phyloP scores from a whole-genome alignment of 2,329 filamentous ascomycete species.

The Xylaria arbuscula region DNA sequence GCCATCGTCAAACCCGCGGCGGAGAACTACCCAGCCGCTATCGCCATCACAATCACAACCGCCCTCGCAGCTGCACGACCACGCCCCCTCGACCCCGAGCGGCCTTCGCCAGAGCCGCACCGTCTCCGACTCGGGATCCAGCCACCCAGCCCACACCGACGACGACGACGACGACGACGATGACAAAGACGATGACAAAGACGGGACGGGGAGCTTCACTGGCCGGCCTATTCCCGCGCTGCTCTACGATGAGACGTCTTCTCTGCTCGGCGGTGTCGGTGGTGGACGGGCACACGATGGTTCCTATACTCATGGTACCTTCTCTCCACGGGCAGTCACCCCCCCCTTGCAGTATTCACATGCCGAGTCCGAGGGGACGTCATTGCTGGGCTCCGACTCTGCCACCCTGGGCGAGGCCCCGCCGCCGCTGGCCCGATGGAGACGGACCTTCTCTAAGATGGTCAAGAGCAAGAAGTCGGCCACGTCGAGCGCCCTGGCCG shows the following conservation, averaged over 20 bases:
- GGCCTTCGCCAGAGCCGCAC: constrained; percentile 49
- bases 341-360: constrained; percentile 53
- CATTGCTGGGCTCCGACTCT: constrained; percentile 49
- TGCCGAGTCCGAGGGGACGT: constrained; percentile 47
- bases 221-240: neutral
- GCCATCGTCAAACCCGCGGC: constrained; percentile 41
- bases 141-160: constrained; percentile 22
- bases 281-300: constrained; percentile 58
- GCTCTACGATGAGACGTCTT: constrained; percentile 60
- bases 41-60: neutral
- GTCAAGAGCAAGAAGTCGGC: constrained; percentile 75
- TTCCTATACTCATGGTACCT: constrained; percentile 77
- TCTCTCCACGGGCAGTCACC: constrained; percentile 73
- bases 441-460: constrained; percentile 60
- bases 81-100: constrained; percentile 48
- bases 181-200: neutral
- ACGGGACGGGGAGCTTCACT: neutral
- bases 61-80: constrained; percentile 40
- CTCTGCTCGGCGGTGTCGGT: constrained; percentile 56
- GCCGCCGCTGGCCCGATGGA: constrained; percentile 57
- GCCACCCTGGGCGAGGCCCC: constrained; percentile 53
- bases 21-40: constrained; percentile 10
- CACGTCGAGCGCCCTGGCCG: constrained; percentile 77
- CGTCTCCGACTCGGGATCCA: constrained; percentile 43
- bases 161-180: neutral